Percentiles rank a stretch among this genome's conserved stretches.
Evolutionary conservation across 805 yeast genomes (phyloP).

Genomic region (Kockiozyma suomiensis): DNA sequence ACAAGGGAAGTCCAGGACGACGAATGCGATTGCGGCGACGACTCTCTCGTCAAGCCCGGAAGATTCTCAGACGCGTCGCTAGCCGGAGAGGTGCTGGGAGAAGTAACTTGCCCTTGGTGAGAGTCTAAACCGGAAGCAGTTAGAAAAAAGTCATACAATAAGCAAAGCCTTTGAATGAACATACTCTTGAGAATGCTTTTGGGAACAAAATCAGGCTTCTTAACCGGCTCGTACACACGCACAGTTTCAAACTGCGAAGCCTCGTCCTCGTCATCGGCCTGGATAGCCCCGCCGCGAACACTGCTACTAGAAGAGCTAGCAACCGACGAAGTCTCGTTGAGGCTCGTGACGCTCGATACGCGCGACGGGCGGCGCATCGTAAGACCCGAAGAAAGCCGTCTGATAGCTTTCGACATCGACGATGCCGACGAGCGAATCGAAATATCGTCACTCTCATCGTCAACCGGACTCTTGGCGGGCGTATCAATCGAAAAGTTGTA

Average conservation of each 20-base stretch:
- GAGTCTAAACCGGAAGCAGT: neutral
- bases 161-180: no score
- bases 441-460: neutral
- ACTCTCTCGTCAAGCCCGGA: conserved; percentile 20
- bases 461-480: neutral
- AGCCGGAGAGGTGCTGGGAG: neutral
- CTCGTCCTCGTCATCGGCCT: conserved; percentile 2
- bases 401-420: conserved; percentile 24
- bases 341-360: conserved; percentile 1
- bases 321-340: conserved; percentile 1
- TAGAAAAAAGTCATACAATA: neutral
- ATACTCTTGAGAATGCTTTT: conserved; percentile 25
- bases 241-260: conserved; percentile 4
- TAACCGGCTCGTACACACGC: conserved; percentile 5
- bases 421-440: conserved; percentile 29
- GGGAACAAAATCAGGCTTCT: conserved; percentile 8
- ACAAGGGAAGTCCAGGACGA: conserved; percentile 18
- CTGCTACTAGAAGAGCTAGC: conserved; percentile 1
- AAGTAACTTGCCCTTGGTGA: conserved; percentile 1
- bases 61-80: neutral
- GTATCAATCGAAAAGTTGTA: conserved; percentile 14
- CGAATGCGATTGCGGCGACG: conserved; percentile 16
- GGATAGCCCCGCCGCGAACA: neutral
- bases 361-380: conserved; percentile 6
- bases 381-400: conserved; percentile 7